These are phyloP conservation scores for Sherardia arvensis DNA, from an alignment of 257 asterid species.

Conservation along the genomic window DNA sequence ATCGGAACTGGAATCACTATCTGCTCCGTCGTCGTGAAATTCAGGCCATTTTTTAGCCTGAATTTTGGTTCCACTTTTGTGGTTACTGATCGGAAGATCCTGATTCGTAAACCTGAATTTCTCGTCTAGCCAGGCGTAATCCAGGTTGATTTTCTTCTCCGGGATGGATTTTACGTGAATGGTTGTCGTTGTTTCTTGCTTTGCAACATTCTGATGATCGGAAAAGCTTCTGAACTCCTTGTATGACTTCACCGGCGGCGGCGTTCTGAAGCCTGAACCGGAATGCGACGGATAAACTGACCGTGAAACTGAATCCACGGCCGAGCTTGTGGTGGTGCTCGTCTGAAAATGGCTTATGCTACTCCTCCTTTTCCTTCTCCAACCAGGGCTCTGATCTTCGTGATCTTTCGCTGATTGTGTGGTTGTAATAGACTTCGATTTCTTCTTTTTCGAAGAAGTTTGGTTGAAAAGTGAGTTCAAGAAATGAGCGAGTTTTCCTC, in stretches of 20 bases:
- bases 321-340: neutral
- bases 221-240: slow-evolving; percentile 23
- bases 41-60: neutral
- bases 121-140: slow-evolving; percentile 23
- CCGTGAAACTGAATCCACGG: slow-evolving; percentile 14
- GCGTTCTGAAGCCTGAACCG: slow-evolving; percentile 39
- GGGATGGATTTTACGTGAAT: slow-evolving; percentile 7
- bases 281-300: slow-evolving; percentile 20
- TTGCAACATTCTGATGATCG: slow-evolving; percentile 14
- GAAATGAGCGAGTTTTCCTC: slow-evolving; percentile 62
- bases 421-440: slow-evolving; percentile 18
- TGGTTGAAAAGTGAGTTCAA: slow-evolving; percentile 66
- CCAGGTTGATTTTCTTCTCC: slow-evolving; percentile 13
- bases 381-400: slow-evolving; percentile 41
- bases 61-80: slow-evolving; percentile 11
- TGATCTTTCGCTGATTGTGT: slow-evolving; percentile 22
- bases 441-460: slow-evolving; percentile 47
- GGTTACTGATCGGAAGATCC: slow-evolving; percentile 3
- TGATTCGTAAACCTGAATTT: slow-evolving; percentile 16
- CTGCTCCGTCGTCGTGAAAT: slow-evolving; percentile 25
- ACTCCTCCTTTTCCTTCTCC: slow-evolving; percentile 63
- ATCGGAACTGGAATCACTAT: slow-evolving; percentile 86
- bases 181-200: neutral
- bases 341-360: slow-evolving; percentile 58
- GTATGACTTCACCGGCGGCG: slow-evolving; percentile 46